Percentiles rank a stretch among this genome's conserved stretches.
phyloP scores from a whole-genome alignment of 768 basidiomycete species.

The Amanita muscaria region DNA sequence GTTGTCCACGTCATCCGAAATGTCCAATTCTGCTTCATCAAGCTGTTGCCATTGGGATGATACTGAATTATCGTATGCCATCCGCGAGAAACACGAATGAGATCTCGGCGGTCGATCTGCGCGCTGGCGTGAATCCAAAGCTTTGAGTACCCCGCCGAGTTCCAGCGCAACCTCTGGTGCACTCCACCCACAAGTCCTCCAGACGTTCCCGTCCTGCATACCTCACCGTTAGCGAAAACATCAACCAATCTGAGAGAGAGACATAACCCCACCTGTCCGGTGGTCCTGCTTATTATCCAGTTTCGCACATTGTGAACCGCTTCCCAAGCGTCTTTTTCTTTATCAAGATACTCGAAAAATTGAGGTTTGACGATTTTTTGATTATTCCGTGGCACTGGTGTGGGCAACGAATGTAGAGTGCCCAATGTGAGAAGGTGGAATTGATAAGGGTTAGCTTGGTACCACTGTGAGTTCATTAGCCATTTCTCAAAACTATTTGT shows the following conservation, averaged over 20 bases:
- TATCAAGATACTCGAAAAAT: conserved; percentile 61
- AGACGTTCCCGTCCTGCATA: conserved; percentile 15
- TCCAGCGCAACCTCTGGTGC: conserved; percentile 43
- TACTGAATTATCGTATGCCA: conserved; percentile 28
- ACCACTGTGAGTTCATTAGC: conserved; percentile 36
- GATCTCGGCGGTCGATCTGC: conserved; percentile 18
- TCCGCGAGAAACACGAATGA: conserved; percentile 43
- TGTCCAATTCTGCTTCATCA: conserved; percentile 25
- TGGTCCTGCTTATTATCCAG: conserved; percentile 42
- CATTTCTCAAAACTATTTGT: not conserved
- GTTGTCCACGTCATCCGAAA: conserved; percentile 13
- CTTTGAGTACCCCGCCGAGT: conserved; percentile 51
- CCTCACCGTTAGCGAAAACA: not conserved
- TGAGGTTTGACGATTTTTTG: conserved; percentile 87
- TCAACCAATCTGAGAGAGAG: too few relatives aligned
- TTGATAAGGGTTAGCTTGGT: conserved; percentile 69
- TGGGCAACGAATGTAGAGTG: conserved; percentile 78
- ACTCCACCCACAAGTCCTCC: conserved; percentile 40
- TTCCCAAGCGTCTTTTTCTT: conserved; percentile 52
- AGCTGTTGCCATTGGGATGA: conserved; percentile 18
- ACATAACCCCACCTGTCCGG: conserved; percentile 12
- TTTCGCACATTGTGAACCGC: conserved; percentile 44
- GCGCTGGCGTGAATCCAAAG: conserved; percentile 23
- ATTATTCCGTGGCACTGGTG: conserved; percentile 66
- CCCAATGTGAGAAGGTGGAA: conserved; percentile 81